phyloP scores from a whole-genome alignment of 1,284 basidiomycete species.

The Coniophora puteana region DNA sequence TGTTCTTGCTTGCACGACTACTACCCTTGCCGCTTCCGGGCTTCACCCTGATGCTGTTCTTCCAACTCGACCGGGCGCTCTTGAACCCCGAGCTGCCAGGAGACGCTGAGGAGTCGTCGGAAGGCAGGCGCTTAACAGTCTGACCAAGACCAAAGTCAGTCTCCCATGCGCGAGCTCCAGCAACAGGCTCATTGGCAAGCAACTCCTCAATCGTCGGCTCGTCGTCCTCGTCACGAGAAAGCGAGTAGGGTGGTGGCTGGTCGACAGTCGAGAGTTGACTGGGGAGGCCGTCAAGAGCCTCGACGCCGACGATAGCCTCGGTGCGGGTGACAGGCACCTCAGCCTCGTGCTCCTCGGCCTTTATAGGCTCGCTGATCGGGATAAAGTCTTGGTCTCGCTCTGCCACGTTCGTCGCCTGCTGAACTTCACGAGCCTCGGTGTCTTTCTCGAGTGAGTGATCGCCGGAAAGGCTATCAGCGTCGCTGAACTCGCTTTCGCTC shows the following conservation, averaged over 20 bases:
- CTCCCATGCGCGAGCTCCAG: slow-evolving; percentile 27
- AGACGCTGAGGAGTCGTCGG: too few relatives aligned
- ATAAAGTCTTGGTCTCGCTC: slow-evolving; percentile 1
- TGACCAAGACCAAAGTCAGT: slow-evolving; percentile 23
- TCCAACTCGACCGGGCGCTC: neutral
- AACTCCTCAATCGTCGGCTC: slow-evolving; percentile 28
- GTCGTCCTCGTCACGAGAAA: slow-evolving; percentile 13
- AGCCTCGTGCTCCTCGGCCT: too few relatives aligned
- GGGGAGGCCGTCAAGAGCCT: too few relatives aligned
- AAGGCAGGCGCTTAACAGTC: slow-evolving; percentile 26
- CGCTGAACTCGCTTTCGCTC: slow-evolving; percentile 24
- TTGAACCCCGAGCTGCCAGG: neutral
- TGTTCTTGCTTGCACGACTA: neutral
- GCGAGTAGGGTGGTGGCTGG: slow-evolving; percentile 10
- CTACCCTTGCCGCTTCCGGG: neutral
- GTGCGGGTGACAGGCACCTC: too few relatives aligned
- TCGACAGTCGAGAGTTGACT: slow-evolving; percentile 2
- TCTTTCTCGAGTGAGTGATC: neutral
- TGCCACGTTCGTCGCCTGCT: neutral
- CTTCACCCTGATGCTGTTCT: neutral
- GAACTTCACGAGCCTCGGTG: slow-evolving; percentile 15
- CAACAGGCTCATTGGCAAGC: slow-evolving; percentile 17
- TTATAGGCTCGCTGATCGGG: neutral
- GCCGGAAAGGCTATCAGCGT: slow-evolving; percentile 17
- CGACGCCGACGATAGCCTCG: too few relatives aligned